Base-by-base conservation (phyloP, 495 filamentous ascomycete genomes). In the Aspergillus olivimuriae region DNA sequence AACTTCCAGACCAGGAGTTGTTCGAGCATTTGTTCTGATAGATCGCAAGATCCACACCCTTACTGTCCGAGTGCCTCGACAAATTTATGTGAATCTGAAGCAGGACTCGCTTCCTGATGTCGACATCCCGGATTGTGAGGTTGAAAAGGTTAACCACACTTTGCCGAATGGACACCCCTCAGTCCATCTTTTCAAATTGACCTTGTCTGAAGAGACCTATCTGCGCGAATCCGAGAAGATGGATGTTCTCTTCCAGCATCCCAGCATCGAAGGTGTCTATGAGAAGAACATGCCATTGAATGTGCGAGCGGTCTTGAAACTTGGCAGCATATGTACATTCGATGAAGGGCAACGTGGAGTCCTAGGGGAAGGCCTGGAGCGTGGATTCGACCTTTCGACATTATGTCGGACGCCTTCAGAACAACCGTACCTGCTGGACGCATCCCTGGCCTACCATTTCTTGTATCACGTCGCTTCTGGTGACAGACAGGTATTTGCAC, bases 141-240 rank as follows among this genome's bases (percentile, higher is more conserved):
- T 88, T 12, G 87, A 97, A 57, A 96, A 95, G 55, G 89, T 94
- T 51, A 84, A 79, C 48, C 86, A 94, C 59, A 92, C 86, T 3
- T 65, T 99, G 7, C 92, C 92, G 17, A 99, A 99, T 60, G 92
- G 92, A 5, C 92, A 97, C 63, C 83, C 86, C 5, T 95, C 91
- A 1, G 82, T 87, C 12, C 87, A 97, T 66, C 73, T 99, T 8
- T 97, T 96, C 75, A 94, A 91, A 63, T 73, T 99, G 37, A 86
- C 81, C 1, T 81, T 99, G 60, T 75, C 88, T 0, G 92, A 99
- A 58, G 86, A 92, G 33, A 74, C 83, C 3, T 99, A 89, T 61
- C 76, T 95, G 28, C 76, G 78, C 33, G 86, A 97, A 55, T 70
- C 82, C 0, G 78, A 88, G 35, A 91, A 92, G 57, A 82, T 99